A percentile compares a stretch with the other conserved stretches of the same genome.
phyloP scores from a whole-genome alignment of 1,139 yeast species.

The Geotrichum australiense region DNA sequence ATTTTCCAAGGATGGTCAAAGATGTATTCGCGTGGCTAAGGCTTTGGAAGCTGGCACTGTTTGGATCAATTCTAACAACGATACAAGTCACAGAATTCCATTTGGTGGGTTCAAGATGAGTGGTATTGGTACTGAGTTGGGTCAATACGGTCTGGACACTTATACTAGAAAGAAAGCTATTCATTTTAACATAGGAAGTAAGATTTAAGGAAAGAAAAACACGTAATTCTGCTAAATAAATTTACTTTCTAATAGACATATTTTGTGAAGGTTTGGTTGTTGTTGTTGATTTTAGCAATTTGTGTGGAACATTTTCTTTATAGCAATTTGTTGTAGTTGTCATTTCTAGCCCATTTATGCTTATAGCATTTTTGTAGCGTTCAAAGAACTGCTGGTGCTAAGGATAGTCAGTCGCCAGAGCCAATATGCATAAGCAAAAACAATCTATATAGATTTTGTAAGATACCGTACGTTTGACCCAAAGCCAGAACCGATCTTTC shows the following conservation, averaged over 20 bases:
- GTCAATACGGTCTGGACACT: constrained; percentile 68
- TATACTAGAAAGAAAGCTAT: constrained; percentile 79
- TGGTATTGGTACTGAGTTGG: constrained; percentile 85
- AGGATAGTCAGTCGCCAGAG: too few species aligned
- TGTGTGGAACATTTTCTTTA: too few species aligned
- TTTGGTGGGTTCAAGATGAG: constrained; percentile 79
- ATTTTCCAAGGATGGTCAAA: constrained; percentile 54
- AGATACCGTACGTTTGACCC: too few species aligned
- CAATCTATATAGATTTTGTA: too few species aligned
- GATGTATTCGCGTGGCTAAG: constrained; percentile 54
- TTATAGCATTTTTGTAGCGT: too few species aligned
- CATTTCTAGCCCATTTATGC: too few species aligned
- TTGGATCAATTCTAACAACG: constrained; percentile 79
- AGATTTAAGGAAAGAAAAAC: constrained; percentile 18
- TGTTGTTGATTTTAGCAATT: too few species aligned
- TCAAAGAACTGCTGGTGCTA: too few species aligned
- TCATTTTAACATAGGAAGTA: constrained; percentile 41
- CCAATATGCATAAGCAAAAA: too few species aligned
- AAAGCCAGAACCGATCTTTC: too few species aligned
- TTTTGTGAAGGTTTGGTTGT: too few species aligned
- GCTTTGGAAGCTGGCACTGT: constrained; percentile 68
- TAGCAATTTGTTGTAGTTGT: too few species aligned
- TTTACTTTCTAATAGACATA: not conserved
- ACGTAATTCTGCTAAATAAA: not conserved
- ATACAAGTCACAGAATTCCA: constrained; percentile 67